Evolutionary conservation across 371 early-diverging fungal species (phyloP).

Genomic region (Blyttiomyces sp.): DNA sequence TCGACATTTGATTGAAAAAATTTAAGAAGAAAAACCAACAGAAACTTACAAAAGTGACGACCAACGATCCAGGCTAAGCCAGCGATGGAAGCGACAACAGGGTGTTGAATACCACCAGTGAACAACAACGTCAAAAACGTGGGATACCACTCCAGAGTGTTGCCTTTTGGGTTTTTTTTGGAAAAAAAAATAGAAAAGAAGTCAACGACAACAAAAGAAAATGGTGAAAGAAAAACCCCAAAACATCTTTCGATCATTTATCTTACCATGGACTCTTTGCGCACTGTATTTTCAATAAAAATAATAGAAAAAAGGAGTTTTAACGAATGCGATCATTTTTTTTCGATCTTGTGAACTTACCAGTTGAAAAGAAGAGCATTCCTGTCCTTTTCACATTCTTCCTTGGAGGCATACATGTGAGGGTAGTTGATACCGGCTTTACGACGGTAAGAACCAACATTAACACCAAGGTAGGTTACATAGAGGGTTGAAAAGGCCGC

Average conservation of each 20-base stretch:
- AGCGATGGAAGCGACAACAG: background rate
- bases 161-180: background rate
- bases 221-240: too few relatives aligned
- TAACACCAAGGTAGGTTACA: background rate
- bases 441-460: background rate
- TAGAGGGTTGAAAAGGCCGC: background rate
- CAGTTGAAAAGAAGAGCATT: conserved; percentile 4
- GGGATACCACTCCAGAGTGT: conserved; percentile 1
- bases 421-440: background rate
- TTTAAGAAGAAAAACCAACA: too few relatives aligned
- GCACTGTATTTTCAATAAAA: too few relatives aligned
- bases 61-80: conserved; percentile 1
- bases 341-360: background rate
- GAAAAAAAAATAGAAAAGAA: background rate
- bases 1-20: too few relatives aligned
- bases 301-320: too few relatives aligned
- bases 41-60: background rate
- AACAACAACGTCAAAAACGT: background rate
- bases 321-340: too few relatives aligned
- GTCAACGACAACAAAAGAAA: too few relatives aligned
- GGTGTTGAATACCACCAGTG: conserved; percentile 3
- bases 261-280: too few relatives aligned
- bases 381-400: background rate
- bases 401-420: background rate
- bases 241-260: too few relatives aligned